Evolutionary conservation across 2,329 filamentous ascomycete species (phyloP).

Genomic region (Cercospora citrullina): DNA sequence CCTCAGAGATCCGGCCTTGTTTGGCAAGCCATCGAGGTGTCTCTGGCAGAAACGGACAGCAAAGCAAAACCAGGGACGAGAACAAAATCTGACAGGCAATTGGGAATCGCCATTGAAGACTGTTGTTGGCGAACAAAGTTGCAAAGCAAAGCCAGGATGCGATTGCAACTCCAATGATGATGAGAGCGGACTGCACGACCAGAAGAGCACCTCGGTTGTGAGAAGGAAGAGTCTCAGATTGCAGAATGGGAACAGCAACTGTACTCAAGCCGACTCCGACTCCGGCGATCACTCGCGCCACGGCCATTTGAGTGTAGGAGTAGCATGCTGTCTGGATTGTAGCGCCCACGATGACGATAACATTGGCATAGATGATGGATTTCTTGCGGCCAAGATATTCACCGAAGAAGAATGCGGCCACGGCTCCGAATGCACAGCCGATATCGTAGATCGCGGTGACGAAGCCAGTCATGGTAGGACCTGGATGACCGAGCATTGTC

Average conservation of each 20-base stretch:
- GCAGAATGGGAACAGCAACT: constrained; percentile 35
- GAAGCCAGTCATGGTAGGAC: constrained; percentile 32
- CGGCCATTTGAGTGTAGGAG: constrained; percentile 32
- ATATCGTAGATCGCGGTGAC: constrained; percentile 35
- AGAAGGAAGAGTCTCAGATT: constrained; percentile 36
- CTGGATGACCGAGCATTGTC: constrained; percentile 33
- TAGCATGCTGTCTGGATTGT: constrained; percentile 32
- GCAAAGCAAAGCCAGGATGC: constrained; percentile 36
- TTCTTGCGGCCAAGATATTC: constrained; percentile 31
- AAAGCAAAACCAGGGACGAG: constrained; percentile 32
- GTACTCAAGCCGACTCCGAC: constrained; percentile 35
- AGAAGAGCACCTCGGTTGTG: constrained; percentile 35
- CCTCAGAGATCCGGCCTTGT: constrained; percentile 33
- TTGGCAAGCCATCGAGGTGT: constrained; percentile 37
- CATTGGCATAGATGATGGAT: constrained; percentile 32
- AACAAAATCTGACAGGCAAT: constrained; percentile 37
- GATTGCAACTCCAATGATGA: constrained; percentile 35
- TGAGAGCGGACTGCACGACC: constrained; percentile 34
- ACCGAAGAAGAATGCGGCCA: constrained; percentile 32
- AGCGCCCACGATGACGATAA: constrained; percentile 33
- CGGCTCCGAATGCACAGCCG: constrained; percentile 33
- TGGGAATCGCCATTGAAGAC: constrained; percentile 36
- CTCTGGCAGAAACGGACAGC: constrained; percentile 35
- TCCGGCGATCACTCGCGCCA: constrained; percentile 31
- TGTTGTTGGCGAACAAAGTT: constrained; percentile 31